Base-by-base conservation (phyloP, 208 protist species). In the Crithidia bombi region DNA sequence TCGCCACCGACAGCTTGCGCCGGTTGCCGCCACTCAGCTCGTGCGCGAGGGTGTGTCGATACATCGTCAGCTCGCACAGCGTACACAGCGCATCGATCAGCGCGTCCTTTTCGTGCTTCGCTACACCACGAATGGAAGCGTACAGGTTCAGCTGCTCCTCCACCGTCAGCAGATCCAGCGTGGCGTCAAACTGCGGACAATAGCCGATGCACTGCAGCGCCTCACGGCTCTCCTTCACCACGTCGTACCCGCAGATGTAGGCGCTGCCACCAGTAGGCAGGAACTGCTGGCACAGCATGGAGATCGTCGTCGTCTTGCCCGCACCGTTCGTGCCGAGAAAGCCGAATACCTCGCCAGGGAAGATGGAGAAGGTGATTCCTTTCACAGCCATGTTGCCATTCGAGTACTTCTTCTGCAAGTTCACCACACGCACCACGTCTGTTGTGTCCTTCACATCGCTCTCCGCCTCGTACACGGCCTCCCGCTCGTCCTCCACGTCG, bases 181-280 rank as follows among this genome's bases (percentile, higher is more conserved):
- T 72, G 26, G 98, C 86, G 75, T 98, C 96, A 78, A 98, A 98
- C 76, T 99, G 97, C 38, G 97, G 96, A 76, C 97, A 99, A 50
- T 98, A 96, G 38, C 98, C 98, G 51, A 98, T 82, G 69, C 81
- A 86, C 41, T 47, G 77, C 66, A 82, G 69, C 47, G 80, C 83
- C 59, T 83, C 69, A n/a, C 55, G 38, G 71, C 83, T 81, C 35
- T 88, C 36, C 1, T 43, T 26, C 0, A 89, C 81, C 55, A 89
- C 85, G 65, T 93, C 83, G 35, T 86, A 64, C 12, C 87, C 83
- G 47, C 79, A 80, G 6, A 94, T 71, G 21, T 52, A 66, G 6
- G 78, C 90, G 39, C 73, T 58, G 10, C 93, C 93, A 54, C 78
- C 75, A 4, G 88, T 91, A 5, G 89, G 86, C 19, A 77, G 61